Evolutionary conservation across 305 asterid species (phyloP).

Genomic region (Rubia occidens): DNA sequence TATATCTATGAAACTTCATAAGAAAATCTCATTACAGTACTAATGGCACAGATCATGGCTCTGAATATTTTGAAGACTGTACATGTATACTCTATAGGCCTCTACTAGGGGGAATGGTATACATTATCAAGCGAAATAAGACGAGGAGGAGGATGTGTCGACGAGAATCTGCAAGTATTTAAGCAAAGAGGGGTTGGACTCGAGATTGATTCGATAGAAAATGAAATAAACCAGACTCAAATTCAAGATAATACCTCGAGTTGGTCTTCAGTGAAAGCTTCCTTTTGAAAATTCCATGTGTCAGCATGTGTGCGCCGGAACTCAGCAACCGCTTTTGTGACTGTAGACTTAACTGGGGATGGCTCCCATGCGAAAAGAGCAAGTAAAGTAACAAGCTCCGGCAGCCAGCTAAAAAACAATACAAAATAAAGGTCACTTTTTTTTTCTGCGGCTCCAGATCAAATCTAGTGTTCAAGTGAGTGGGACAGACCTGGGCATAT

Average conservation of each 20-base stretch:
- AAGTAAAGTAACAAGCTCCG: constrained; percentile 78
- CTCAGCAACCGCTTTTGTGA: constrained; percentile 95
- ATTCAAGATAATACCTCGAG: constrained; percentile 68
- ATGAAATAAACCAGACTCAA: background rate
- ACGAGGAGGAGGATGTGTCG: constrained; percentile 91
- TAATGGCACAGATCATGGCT: background rate
- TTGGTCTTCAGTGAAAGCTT: constrained; percentile 85
- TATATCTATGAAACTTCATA: constrained; percentile 10
- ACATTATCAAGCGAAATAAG: constrained; percentile 71
- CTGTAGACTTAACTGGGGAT: constrained; percentile 89
- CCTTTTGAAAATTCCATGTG: constrained; percentile 94
- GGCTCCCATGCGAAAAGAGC: constrained; percentile 88
- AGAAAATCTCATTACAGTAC: constrained; percentile 4
- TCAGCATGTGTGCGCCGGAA: constrained; percentile 99
- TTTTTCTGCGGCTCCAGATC: background rate
- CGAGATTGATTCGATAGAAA: background rate
- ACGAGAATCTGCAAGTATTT: constrained; percentile 71
- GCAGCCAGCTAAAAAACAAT: constrained; percentile 71
- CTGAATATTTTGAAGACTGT: constrained; percentile 7
- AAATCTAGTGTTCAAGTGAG: background rate
- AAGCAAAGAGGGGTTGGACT: constrained; percentile 4
- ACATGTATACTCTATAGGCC: constrained; percentile 11
- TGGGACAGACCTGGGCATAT: constrained; percentile 80
- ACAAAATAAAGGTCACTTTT: constrained; percentile 9
- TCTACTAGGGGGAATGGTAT: constrained; percentile 11